These are phyloP conservation scores for Eucalyptus polybractea DNA, from an alignment of 345 rosid species.

Conservation along the genomic window DNA sequence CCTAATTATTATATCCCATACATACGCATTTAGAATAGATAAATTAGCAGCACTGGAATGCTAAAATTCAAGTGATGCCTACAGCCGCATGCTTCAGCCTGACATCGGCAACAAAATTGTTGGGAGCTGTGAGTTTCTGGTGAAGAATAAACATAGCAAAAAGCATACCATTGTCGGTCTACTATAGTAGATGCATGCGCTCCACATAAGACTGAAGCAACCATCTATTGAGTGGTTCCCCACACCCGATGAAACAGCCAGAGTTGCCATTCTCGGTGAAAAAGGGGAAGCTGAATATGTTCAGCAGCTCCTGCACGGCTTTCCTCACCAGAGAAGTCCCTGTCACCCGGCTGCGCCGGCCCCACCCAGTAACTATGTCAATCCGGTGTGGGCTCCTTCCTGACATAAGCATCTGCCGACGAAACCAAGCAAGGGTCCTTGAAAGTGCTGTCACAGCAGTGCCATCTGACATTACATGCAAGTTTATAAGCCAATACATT, in stretches of 20 bases:
- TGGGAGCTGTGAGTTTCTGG: not conserved
- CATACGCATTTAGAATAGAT: not conserved
- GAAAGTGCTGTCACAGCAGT: conserved; percentile 79
- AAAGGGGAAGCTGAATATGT: conserved; percentile 71
- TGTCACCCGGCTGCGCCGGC: conserved; percentile 80
- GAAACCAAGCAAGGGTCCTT: conserved; percentile 88
- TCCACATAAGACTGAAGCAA: conserved; percentile 74
- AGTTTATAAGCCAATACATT: conserved; percentile 84
- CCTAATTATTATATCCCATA: not conserved
- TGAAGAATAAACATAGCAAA: not conserved
- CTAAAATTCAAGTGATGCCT: not conserved
- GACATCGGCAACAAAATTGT: not conserved
- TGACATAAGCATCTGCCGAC: conserved; percentile 50
- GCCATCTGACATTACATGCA: conserved; percentile 96
- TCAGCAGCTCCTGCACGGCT: conserved; percentile 66
- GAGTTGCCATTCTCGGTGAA: conserved; percentile 72
- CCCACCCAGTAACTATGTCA: conserved; percentile 96
- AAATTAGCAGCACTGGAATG: not conserved
- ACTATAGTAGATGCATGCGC: conserved; percentile 68
- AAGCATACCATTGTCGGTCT: not conserved
- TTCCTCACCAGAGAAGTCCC: conserved; percentile 81
- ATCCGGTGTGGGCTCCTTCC: conserved; percentile 64
- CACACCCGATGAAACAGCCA: conserved; percentile 84
- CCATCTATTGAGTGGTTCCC: conserved; percentile 70
- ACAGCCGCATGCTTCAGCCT: not conserved